These are phyloP conservation scores for Edaphochlamys debaryana DNA, from an alignment of 139 green algal species.

Conservation along the genomic window DNA sequence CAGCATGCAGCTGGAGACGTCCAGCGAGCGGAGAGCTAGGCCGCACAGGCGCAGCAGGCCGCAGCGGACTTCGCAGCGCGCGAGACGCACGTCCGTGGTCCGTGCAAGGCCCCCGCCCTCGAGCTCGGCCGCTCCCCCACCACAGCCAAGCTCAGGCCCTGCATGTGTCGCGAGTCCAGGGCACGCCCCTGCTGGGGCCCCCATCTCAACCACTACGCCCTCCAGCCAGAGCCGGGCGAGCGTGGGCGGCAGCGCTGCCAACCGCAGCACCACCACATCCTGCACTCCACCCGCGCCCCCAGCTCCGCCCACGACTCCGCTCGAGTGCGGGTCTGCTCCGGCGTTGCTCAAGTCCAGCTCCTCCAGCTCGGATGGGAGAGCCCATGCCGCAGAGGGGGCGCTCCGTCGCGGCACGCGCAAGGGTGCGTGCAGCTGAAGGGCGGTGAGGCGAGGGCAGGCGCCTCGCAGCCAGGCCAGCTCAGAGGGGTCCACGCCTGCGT, in stretches of 20 bases:
- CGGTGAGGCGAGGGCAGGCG: background rate
- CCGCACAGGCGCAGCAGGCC: background rate
- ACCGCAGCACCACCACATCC: background rate
- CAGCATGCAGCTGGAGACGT: background rate
- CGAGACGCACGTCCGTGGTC: background rate
- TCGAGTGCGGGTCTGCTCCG: background rate
- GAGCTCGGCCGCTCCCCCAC: too few relatives aligned
- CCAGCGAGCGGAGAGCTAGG: background rate
- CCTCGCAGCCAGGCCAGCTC: background rate
- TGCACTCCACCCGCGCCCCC: too few relatives aligned
- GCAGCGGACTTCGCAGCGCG: background rate
- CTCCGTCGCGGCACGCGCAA: background rate
- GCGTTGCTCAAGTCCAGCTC: background rate
- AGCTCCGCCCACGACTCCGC: too few relatives aligned
- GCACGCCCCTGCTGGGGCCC: too few relatives aligned
- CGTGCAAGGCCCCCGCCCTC: background rate
- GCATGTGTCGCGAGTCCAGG: too few relatives aligned
- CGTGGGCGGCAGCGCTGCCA: background rate
- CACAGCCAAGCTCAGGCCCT: too few relatives aligned
- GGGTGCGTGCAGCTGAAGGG: background rate
- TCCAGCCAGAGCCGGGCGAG: background rate
- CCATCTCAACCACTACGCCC: background rate
- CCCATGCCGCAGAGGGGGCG: too few relatives aligned
- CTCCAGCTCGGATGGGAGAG: background rate
- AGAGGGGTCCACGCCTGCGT: background rate